phyloP scores from a whole-genome alignment of 331 rosid genomes.

The Spiraea crenata region DNA sequence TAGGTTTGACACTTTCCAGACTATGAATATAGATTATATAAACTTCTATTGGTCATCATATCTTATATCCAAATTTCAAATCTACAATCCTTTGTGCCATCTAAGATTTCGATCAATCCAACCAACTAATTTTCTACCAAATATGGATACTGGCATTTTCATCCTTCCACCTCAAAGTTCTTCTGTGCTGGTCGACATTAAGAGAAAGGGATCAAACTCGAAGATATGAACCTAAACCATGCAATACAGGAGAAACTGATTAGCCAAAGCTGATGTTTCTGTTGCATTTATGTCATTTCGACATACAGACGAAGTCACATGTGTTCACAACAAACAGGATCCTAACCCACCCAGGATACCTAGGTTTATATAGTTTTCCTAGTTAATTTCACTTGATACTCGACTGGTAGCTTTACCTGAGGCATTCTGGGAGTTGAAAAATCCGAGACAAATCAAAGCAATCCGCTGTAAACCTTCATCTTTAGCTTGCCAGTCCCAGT shows the following conservation, averaged over 20 bases:
- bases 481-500: conserved; percentile 4
- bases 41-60: too few species aligned
- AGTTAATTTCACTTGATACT: background rate
- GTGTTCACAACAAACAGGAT: background rate
- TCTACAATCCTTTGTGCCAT: too few species aligned
- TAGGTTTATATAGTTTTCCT: background rate
- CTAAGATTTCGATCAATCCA: too few species aligned
- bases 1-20: too few species aligned
- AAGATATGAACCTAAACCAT: background rate
- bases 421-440: background rate
- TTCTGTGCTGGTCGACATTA: too few species aligned
- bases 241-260: background rate
- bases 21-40: too few species aligned
- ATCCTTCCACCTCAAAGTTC: too few species aligned
- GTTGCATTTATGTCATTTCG: background rate
- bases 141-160: too few species aligned
- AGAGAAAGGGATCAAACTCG: background rate
- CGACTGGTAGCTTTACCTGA: background rate
- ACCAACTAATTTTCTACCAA: too few species aligned
- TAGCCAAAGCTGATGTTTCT: background rate
- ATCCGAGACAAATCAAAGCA: background rate
- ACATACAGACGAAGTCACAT: background rate
- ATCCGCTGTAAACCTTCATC: background rate
- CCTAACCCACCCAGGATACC: background rate
- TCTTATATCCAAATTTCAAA: too few species aligned